Conservation (phyloP, 2,329 filamentous ascomycete genomes). For the Fusarium coffeatum region DNA sequence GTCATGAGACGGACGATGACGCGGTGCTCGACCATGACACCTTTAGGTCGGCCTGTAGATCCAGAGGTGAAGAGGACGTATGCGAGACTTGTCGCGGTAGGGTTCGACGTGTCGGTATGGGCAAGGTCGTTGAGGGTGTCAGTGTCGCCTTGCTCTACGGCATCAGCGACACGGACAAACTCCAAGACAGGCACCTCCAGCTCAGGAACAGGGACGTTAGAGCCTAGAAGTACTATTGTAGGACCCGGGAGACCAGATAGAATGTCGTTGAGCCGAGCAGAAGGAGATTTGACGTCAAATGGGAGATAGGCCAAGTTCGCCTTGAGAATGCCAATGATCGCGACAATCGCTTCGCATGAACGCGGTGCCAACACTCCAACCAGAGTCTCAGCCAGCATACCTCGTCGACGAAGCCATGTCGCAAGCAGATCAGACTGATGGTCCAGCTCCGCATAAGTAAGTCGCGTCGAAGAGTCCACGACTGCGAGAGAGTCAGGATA, state of each 20-base stretch:
- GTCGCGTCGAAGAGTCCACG: constrained; percentile 10
- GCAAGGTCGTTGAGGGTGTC: accelerated
- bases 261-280: constrained; percentile 27
- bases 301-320: constrained; percentile 45
- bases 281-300: constrained; percentile 33
- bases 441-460: constrained; percentile 44
- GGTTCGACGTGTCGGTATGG: not conserved
- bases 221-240: constrained; percentile 26
- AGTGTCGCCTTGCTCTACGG: not conserved
- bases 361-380: constrained; percentile 29
- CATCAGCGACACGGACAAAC: not conserved
- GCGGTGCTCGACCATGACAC: constrained; percentile 54
- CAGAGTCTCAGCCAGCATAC: constrained; percentile 26
- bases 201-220: not conserved
- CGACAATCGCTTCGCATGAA: no score
- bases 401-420: constrained; percentile 20
- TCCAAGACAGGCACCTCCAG: not conserved
- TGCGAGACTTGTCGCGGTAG: constrained; percentile 13
- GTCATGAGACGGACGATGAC: constrained; percentile 25
- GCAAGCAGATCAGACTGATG: constrained; percentile 31
- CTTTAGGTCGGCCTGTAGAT: constrained; percentile 63
- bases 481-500: constrained; percentile 31
- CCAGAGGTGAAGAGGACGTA: constrained; percentile 64
- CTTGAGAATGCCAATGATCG: not conserved
- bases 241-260: not conserved